Evolutionary conservation across 140 eudicot genomes (phyloP), one percentile per base, ranked within the genome.

Genomic region (Stevia rebaudiana): DNA sequence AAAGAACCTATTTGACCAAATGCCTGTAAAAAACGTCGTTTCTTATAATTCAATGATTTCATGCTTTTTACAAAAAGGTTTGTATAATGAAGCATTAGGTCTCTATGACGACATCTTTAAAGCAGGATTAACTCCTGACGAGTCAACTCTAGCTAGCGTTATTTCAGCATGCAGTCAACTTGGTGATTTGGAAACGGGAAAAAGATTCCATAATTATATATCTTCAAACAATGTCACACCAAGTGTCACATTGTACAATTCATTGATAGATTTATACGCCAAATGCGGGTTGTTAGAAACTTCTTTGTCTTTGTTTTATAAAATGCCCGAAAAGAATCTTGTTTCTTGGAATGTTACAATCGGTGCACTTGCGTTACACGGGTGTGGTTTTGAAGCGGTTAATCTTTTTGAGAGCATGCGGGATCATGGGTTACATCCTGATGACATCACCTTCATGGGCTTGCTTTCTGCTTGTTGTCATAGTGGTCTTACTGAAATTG

Each of bases 381-480:
- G 91, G 11, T 22, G 25, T 57, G 88, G 95, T 55, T 40, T 22
- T 13, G 57, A 72, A 76, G 86, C 91, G 9, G 68, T 81, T 44
- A 73, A 79, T n/a, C 68, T 86, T 13, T 83, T 86, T 52, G 84
- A 86, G 35, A 67, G 39, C 41, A 83, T 86, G 91, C 68, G 56
- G 55, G 72, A 19, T 40, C 9, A 57, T 56, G 74, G 75, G 60
- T 30, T 71, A 11, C 46, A 31, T 18, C 91, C 91, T 15, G 91
- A 86, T 81, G 74, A 76, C 51, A 78, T 86, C 57, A 83, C 91
- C 61, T 86, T 86, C 67, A 61, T 55, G 50, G 86, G 88, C 31
- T 71, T 86, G 73, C 91, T 86, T 74, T 81, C 88, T 55, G 86
- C 86, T 61, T 86, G 95, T 62, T 76, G 91, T 57, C 91, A 86